These are phyloP conservation scores for Dalechampia spathulata DNA, from an alignment of 441 rosid genomes.

Conservation along the genomic window DNA sequence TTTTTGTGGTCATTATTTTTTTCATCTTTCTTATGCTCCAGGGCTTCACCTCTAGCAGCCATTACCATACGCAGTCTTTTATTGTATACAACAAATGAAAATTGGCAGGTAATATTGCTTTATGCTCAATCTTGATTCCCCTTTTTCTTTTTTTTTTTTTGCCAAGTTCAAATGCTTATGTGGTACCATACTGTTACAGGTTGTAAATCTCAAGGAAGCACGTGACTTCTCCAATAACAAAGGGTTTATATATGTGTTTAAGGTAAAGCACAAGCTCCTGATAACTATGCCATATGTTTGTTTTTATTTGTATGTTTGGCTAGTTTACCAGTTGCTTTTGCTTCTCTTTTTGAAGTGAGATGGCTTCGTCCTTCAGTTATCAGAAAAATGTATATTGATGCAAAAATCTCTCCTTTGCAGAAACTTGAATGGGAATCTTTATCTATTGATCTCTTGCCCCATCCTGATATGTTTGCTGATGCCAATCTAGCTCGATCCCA, in stretches of 20 bases:
- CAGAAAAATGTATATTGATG: constrained; percentile 18
- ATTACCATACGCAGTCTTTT: constrained; percentile 80
- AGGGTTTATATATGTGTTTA: constrained; percentile 84
- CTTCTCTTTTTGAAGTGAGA: not conserved
- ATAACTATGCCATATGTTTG: not conserved
- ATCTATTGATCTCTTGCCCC: constrained; percentile 97
- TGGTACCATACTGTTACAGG: constrained; percentile 37
- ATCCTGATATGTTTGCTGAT: constrained; percentile 98
- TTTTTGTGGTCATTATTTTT: no score
- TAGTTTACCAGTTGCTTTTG: constrained; percentile 1
- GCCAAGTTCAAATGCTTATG: constrained; percentile 11
- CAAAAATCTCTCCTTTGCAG: constrained; percentile 40
- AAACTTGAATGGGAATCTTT: constrained; percentile 98
- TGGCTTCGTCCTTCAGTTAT: not conserved
- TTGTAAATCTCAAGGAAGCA: constrained; percentile 94
- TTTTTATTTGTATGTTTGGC: not conserved
- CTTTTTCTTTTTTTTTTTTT: no score
- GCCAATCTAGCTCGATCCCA: constrained; percentile 69
- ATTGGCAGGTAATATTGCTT: constrained; percentile 68
- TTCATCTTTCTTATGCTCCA: constrained; percentile 27
- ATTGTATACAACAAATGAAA: constrained; percentile 81
- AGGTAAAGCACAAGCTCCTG: constrained; percentile 39
- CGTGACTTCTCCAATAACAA: constrained; percentile 76
- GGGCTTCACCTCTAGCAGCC: constrained; percentile 97
- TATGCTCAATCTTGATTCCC: constrained; percentile 3